Percentiles rank a stretch among this genome's conserved stretches.
These are phyloP conservation scores for Hanseniaspora valbyensis DNA, from an alignment of 805 yeast genomes.

Conservation along the genomic window DNA sequence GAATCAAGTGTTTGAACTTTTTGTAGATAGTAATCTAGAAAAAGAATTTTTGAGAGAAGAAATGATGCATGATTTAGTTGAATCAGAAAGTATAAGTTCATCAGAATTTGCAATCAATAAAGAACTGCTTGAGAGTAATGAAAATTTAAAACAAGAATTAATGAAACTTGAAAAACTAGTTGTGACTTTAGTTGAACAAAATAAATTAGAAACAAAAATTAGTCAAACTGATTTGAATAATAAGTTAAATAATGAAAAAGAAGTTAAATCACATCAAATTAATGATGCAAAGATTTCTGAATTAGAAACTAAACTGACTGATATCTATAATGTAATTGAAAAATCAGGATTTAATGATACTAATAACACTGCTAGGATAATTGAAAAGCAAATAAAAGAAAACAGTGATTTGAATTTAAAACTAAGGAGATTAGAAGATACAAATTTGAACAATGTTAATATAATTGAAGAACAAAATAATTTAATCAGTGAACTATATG, in stretches of 20 bases:
- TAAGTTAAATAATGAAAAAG: not conserved
- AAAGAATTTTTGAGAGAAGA: constrained; percentile 13
- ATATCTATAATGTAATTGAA: not conserved
- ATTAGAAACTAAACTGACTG: not conserved
- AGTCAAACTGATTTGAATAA: not conserved
- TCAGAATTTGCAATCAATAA: not conserved
- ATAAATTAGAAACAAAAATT: too few species aligned
- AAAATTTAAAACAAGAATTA: not conserved
- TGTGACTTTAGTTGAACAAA: not conserved
- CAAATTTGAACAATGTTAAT: too few species aligned
- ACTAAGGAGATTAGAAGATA: not conserved
- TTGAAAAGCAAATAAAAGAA: not conserved
- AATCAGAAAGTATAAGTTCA: not conserved
- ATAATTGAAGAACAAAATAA: not conserved
- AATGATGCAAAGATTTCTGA: not conserved
- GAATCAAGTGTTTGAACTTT: not conserved
- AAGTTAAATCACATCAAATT: not conserved
- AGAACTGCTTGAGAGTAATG: not conserved
- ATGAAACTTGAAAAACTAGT: not conserved
- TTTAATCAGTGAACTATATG: not conserved
- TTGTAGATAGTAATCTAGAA: constrained; percentile 11
- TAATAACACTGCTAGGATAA: not conserved
- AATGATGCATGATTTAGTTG: constrained; percentile 9
- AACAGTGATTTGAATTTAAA: not conserved
- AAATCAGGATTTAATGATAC: not conserved